Conservation (phyloP, 2,329 filamentous ascomycete genomes). For the Cercospora zeina region DNA sequence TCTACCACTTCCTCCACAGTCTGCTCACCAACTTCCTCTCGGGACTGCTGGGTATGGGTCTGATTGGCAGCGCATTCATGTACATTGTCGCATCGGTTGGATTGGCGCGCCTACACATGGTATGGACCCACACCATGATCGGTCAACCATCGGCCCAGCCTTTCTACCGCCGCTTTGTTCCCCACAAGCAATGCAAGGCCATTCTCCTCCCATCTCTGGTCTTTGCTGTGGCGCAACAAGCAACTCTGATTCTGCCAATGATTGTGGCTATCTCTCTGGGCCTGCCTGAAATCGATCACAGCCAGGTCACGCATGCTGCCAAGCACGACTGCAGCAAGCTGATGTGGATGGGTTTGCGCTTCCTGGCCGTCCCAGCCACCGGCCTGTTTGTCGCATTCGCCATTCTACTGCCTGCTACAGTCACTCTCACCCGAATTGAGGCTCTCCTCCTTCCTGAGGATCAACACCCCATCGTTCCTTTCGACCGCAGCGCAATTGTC, state of each 20-base stretch:
- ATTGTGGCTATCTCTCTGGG: conserved; percentile 53
- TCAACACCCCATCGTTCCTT: conserved; percentile 80
- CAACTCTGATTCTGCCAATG: conserved; percentile 53
- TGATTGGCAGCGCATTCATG: conserved; percentile 51
- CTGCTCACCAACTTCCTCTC: conserved; percentile 34
- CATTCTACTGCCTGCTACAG: conserved; percentile 74
- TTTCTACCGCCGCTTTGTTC: conserved; percentile 70
- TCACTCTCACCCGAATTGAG: conserved; percentile 78
- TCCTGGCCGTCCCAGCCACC: conserved; percentile 43
- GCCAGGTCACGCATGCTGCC: conserved; percentile 31
- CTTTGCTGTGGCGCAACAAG: conserved; percentile 58
- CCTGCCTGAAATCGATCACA: conserved; percentile 40
- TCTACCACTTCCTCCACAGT: conserved; percentile 39
- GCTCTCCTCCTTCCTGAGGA: conserved; percentile 81
- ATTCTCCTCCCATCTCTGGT: conserved; percentile 68
- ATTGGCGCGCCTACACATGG: conserved; percentile 67
- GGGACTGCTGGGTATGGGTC: conserved; percentile 47
- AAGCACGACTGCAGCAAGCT: conserved; percentile 34
- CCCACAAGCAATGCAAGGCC: conserved; percentile 65
- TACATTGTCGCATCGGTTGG: conserved; percentile 61
- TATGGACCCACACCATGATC: conserved; percentile 86
- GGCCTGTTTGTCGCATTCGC: conserved; percentile 58
- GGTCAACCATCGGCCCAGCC: conserved; percentile 61
- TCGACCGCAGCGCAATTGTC: conserved; percentile 79
- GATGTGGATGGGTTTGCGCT: conserved; percentile 45